Evolutionary conservation across 345 rosid genomes (phyloP).

Genomic region (Melaleuca quinquenervia): DNA sequence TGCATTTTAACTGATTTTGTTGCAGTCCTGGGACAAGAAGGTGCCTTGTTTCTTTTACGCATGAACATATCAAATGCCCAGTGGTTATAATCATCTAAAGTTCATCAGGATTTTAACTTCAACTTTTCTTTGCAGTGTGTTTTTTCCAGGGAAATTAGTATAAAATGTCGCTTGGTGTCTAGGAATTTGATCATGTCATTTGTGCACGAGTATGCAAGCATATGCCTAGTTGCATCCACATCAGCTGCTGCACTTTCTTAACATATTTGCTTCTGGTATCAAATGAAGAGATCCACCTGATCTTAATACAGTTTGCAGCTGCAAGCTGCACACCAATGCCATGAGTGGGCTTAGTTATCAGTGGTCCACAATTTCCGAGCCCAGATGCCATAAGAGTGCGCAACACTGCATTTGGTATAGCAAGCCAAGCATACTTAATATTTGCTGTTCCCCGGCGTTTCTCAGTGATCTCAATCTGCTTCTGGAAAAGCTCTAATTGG

Average conservation of each 20-base stretch:
- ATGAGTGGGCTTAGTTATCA: constrained; percentile 32
- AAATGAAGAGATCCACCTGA: constrained; percentile 37
- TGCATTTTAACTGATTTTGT: not conserved
- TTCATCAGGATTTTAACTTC: not conserved
- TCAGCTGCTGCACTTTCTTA: not conserved
- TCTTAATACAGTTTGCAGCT: constrained; percentile 33
- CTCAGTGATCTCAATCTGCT: constrained; percentile 60
- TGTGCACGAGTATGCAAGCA: not conserved
- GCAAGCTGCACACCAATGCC: constrained; percentile 82
- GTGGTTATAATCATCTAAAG: not conserved
- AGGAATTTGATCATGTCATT: not conserved
- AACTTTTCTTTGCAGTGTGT: not conserved
- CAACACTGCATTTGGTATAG: constrained; percentile 39
- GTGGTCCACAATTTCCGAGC: constrained; percentile 54
- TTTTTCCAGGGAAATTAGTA: not conserved
- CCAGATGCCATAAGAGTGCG: constrained; percentile 40
- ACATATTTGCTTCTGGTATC: not conserved
- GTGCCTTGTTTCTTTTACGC: not conserved
- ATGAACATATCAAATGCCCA: not conserved
- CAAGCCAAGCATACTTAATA: constrained; percentile 85
- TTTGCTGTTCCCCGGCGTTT: constrained; percentile 76
- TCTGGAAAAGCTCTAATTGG: constrained; percentile 59
- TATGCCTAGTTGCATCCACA: not conserved
- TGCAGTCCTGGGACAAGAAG: not conserved
- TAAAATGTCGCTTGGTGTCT: not conserved